Base-by-base conservation (phyloP, 768 basidiomycete species). In the Tylopilus plumbeoviolaceoides region DNA sequence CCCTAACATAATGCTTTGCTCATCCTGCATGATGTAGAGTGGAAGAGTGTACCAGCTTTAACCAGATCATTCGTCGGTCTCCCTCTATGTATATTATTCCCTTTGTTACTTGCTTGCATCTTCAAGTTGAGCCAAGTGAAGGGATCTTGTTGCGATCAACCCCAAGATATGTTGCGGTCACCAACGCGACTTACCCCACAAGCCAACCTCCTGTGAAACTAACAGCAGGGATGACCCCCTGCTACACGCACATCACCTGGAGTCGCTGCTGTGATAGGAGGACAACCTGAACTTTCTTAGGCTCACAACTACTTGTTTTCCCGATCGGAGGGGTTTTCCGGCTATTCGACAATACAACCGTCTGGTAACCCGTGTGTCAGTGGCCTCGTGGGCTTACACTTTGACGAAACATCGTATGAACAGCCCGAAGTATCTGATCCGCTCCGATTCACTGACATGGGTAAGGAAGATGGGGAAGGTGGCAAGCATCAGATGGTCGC, bases 11-110 rank as follows among this genome's bases (percentile, higher is more conserved):
- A 36, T 5, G 15, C 1, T 17, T 17, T 11, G 18, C 9, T 39
- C 38, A 18, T 8, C n/a, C 17, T 10, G 38, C 1, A 18, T 18
- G n/a, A 39, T 7, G 8, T 40, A 78, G 76, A 75, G 23, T 81
- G 33, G 45, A 47, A 35, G 33, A 59, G 17, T 49, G 52, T 6
- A 11, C 57, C 63, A 0, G 67, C 55, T 0, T 40, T 69, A 7
- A 58, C 64, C 7, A 72, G 81, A 9, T 44, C 74, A 9, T 77
- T 82, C 52, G 73, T 81, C 9, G 80, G 80, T 0, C 59, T 72
- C 21, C 77, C 78, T 9, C 42, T 77, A 1, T 80, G 80, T 77
- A 46, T 23, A 73, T 66, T 30, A 10, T 39, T 20, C n/a, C 38
- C 14, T 33, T 33, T 17, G 15, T 36, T 2, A 17, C 15, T 7